Conservation (phyloP, 2,329 filamentous ascomycete genomes). For the Colletotrichum liaoningense region DNA sequence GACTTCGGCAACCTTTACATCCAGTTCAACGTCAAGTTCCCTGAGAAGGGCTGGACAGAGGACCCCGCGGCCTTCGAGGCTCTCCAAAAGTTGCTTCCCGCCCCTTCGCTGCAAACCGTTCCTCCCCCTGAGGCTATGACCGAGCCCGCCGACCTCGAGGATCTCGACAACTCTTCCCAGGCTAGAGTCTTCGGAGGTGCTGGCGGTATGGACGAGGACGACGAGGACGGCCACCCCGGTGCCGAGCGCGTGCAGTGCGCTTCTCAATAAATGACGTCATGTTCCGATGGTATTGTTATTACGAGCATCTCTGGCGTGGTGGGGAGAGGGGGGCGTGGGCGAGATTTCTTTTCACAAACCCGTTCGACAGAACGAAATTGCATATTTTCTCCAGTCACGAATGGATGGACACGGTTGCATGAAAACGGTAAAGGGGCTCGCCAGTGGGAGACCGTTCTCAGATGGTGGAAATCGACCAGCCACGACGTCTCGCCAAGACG, state of each 20-base stretch:
- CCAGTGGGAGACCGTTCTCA: constrained; percentile 5
- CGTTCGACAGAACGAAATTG: constrained; percentile 31
- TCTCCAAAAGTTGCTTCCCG: constrained; percentile 87
- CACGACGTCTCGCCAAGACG: constrained; percentile 24
- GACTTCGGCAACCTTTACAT: constrained; percentile 97
- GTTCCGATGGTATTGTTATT: constrained; percentile 26
- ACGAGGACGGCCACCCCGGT: constrained; percentile 79
- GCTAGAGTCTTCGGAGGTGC: constrained; percentile 72
- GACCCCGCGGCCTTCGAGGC: constrained; percentile 78
- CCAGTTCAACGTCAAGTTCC: constrained; percentile 98
- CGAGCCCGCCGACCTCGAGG: constrained; percentile 88
- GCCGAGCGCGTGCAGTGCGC: constrained; percentile 88
- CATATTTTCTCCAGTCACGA: constrained; percentile 34
- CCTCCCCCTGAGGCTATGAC: constrained; percentile 90
- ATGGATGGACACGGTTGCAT: constrained; percentile 36
- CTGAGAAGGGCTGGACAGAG: constrained; percentile 77
- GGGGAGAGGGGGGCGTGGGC: constrained; percentile 37
- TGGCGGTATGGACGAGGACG: constrained; percentile 77
- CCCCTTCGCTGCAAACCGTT: constrained; percentile 69
- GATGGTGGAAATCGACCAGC: constrained; percentile 2
- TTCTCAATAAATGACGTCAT: constrained; percentile 74
- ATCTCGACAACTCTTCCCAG: constrained; percentile 77
- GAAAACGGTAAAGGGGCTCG: constrained; percentile 13
- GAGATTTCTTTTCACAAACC: constrained; percentile 31
- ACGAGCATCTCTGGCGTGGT: constrained; percentile 38